Base-by-base conservation (phyloP, 768 basidiomycete species). In the Kwoniella bestiolae region DNA sequence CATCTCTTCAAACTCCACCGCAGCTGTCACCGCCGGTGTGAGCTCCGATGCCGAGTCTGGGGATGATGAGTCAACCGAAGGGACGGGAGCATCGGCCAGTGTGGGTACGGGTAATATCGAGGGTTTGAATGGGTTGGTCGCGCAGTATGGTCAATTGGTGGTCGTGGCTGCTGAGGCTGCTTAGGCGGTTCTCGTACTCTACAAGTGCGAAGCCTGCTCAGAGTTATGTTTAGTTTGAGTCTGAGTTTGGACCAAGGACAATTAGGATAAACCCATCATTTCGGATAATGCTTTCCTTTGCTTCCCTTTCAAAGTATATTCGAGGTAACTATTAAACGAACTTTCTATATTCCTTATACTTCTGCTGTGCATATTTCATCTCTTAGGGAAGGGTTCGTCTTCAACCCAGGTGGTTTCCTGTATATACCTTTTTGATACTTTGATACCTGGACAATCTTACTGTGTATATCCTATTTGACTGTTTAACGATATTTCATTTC, bases 91-190 rank as follows among this genome's bases (percentile, higher is more conserved):
- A n/a, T 62, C 14, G n/a, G 46, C 11, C 14, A 45, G 51, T 41
- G 38, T 25, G 5, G 66, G 34, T 45, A 60, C 21, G 12, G 66
- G 64, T 35, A 76, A 76, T 57, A 51, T 78, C 2, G 65, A 50
- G 25, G 56, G 63, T 0, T 25, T 78, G 55, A 78, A 76, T 61
- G 77, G 68, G 9, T 55, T 78, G 7, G 73, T 72, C 2, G 66
- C 77, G 18, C 68, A 71, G 34, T 75, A 73, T 51, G 77, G 77
- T 28, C 70, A 72, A 50, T 31, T 78, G n/a, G 66, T 78, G 14
- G 74, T 78, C 21, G 64, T 67, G 21, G 76, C 65, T 34, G 76
- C 74, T 25, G 70, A 67, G 29, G 70, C 60, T 12, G 60, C 60
- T 41, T 55, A 55, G 23, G 32, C n/a, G n/a, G n/a, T n/a, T n/a